These are phyloP conservation scores for Fistulinella prunicolor DNA, from an alignment of 768 basidiomycete species.

Conservation along the genomic window DNA sequence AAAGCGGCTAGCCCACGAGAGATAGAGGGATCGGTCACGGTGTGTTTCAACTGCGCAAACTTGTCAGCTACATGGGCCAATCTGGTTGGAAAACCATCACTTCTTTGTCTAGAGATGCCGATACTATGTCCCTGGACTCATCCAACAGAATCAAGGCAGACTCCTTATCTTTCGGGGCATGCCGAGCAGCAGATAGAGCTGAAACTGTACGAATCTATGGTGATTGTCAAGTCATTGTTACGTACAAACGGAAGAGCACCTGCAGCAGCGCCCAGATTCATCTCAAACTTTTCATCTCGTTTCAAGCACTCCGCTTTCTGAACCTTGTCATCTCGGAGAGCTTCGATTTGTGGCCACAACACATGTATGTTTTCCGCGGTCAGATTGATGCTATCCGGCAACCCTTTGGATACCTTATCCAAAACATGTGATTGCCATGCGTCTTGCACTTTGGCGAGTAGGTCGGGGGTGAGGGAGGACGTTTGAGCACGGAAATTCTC, in stretches of 20 bases:
- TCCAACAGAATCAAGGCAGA: slow-evolving; percentile 61
- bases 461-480: slow-evolving; percentile 48
- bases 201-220: slow-evolving; percentile 46
- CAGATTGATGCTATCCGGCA: slow-evolving; percentile 50
- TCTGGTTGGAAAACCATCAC: slow-evolving; percentile 36
- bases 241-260: slow-evolving; percentile 26
- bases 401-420: slow-evolving; percentile 60
- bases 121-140: slow-evolving; percentile 74
- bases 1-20: slow-evolving; percentile 77
- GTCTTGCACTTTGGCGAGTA: slow-evolving; percentile 53
- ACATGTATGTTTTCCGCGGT: slow-evolving; percentile 47
- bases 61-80: slow-evolving; percentile 5
- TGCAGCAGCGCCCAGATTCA: slow-evolving; percentile 82
- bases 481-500: slow-evolving; percentile 59
- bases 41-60: slow-evolving; percentile 59
- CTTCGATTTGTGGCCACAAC: slow-evolving; percentile 54
- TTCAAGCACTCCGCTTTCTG: slow-evolving; percentile 73
- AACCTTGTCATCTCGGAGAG: slow-evolving; percentile 47
- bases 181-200: slow-evolving; percentile 53
- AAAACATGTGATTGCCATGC: slow-evolving; percentile 68
- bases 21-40: slow-evolving; percentile 83
- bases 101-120: slow-evolving; percentile 68
- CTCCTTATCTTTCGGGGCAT: slow-evolving; percentile 40
- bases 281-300: slow-evolving; percentile 89
- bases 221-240: slow-evolving; percentile 13